Evolutionary conservation across 1,284 basidiomycete genomes (phyloP).

Genomic region (Tilletia horrida): DNA sequence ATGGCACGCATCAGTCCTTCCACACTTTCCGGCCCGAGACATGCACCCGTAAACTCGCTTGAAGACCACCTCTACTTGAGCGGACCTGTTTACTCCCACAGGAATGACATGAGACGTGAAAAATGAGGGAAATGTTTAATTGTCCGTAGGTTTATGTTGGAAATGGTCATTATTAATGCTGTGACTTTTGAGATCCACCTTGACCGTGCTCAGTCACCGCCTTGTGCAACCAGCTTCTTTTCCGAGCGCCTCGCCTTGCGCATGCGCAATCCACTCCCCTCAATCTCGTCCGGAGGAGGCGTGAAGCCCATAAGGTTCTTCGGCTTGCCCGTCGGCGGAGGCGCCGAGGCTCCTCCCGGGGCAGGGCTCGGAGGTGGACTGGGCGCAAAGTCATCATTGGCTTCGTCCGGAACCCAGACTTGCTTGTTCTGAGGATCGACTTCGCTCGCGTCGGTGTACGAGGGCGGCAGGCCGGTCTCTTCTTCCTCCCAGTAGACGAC

Average conservation of each 20-base stretch:
- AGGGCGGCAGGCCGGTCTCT: conserved; percentile 34
- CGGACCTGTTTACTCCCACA: too few relatives aligned
- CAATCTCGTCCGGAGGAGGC: conserved; percentile 42
- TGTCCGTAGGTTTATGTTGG: too few relatives aligned
- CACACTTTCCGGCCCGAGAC: too few relatives aligned
- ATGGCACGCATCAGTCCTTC: too few relatives aligned
- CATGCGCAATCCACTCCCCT: conserved; percentile 19
- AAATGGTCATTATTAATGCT: too few relatives aligned
- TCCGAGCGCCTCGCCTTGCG: conserved; percentile 7
- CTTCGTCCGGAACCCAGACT: conserved; percentile 16
- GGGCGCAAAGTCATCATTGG: conserved; percentile 34
- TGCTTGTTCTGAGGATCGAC: neutral
- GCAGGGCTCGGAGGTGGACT: conserved; percentile 32
- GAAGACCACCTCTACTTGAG: too few relatives aligned
- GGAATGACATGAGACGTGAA: too few relatives aligned
- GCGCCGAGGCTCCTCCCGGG: conserved; percentile 28
- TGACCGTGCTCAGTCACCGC: conserved; percentile 12
- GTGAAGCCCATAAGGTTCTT: conserved; percentile 47
- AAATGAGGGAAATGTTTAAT: too few relatives aligned
- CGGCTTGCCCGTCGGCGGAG: conserved; percentile 30
- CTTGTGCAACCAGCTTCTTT: conserved; percentile 9
- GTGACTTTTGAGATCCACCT: too few relatives aligned
- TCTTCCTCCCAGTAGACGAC: conserved; percentile 47
- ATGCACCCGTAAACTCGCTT: too few relatives aligned
- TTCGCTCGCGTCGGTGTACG: conserved; percentile 25